These are phyloP conservation scores for Stemphylium lycopersici DNA, from an alignment of 2,329 filamentous ascomycete genomes.

Conservation along the genomic window DNA sequence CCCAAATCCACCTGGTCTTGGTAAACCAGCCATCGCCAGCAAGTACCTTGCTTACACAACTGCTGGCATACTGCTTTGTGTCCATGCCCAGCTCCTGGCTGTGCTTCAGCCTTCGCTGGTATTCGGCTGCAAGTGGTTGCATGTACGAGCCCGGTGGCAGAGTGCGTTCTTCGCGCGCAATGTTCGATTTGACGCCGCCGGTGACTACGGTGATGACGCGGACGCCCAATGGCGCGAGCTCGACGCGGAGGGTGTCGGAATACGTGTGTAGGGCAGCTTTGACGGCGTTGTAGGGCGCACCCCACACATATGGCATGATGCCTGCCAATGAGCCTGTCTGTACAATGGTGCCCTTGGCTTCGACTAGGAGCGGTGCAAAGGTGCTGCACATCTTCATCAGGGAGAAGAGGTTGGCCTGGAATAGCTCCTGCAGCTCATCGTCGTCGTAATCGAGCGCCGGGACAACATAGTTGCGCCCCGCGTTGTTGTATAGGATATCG, in stretches of 20 bases:
- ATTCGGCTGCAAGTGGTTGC: slow-evolving; percentile 58
- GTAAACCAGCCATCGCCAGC: slow-evolving; percentile 37
- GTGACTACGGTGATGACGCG: slow-evolving; percentile 59
- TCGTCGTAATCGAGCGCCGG: slow-evolving; percentile 62
- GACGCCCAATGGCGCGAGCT: slow-evolving; percentile 59
- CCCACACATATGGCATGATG: slow-evolving; percentile 46
- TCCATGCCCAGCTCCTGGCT: slow-evolving; percentile 61
- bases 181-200: slow-evolving; percentile 65
- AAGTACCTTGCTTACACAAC: slow-evolving; percentile 61
- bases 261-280: slow-evolving; percentile 66
- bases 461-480: slow-evolving; percentile 62
- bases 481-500: slow-evolving; percentile 66
- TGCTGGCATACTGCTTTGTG: slow-evolving; percentile 59
- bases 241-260: slow-evolving; percentile 63
- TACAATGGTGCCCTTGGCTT: slow-evolving; percentile 53
- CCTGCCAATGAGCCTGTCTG: slow-evolving; percentile 55
- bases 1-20: slow-evolving; percentile 60
- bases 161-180: slow-evolving; percentile 59
- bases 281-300: slow-evolving; percentile 61
- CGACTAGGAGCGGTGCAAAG: slow-evolving; percentile 61
- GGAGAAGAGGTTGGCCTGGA: slow-evolving; percentile 59
- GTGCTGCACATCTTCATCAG: slow-evolving; percentile 64
- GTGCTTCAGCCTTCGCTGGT: slow-evolving; percentile 58
- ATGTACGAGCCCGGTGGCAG: slow-evolving; percentile 59
- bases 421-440: slow-evolving; percentile 38